Base-by-base conservation (phyloP, 202 grass and related monocot genomes). In the Alloteropsis angusta region DNA sequence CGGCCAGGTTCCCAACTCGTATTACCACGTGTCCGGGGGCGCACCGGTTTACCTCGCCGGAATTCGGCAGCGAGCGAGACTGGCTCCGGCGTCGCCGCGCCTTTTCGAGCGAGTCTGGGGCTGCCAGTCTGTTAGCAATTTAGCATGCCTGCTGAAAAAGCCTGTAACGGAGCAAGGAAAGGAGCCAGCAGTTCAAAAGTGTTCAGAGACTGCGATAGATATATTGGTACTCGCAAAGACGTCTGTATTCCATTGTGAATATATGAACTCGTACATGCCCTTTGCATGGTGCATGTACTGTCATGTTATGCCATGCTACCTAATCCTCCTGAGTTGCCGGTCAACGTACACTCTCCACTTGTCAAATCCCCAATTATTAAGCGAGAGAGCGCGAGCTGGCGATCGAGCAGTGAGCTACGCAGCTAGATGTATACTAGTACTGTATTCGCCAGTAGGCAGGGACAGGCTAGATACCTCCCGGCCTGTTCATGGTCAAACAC, bases 271-370 rank as follows among this genome's bases (percentile, higher is more conserved):
- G 47, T 65, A 32, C 1, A 60, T 38, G 42, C n/a, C 18, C 50
- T 25, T 57, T 52, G 19, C 66, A 25, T 57, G 80, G 74, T 57
- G 73, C 65, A 65, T 63, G 73, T 57, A 59, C 55, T 82, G 73
- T 79, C 74, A 41, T 72, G 57, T 78, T 85, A 85, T 89, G 82
- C 72, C 60, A 55, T 74, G 58, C 39, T 75, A 85, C 87, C 82
- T 85, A 89, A 82, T 78, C 66, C 50, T 73, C 57, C 18, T 60
- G 54, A 48, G 46, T 22, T 62, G 5, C 48, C 5, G 41, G 72
- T 73, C 72, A 88, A 72, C 62, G 72, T 72, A 35, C 42, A 71
- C 75, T 12, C 71, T 28, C 53, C 62, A 38, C 54, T 75, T 59
- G 58, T 78, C 42, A 50, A 82, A 71, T 72, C n/a, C 23, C 82